Evolutionary conservation across 2,329 filamentous ascomycete species (phyloP), one percentile per base, ranked within the genome.

Genomic region (Coniochaeta hoffmannii): DNA sequence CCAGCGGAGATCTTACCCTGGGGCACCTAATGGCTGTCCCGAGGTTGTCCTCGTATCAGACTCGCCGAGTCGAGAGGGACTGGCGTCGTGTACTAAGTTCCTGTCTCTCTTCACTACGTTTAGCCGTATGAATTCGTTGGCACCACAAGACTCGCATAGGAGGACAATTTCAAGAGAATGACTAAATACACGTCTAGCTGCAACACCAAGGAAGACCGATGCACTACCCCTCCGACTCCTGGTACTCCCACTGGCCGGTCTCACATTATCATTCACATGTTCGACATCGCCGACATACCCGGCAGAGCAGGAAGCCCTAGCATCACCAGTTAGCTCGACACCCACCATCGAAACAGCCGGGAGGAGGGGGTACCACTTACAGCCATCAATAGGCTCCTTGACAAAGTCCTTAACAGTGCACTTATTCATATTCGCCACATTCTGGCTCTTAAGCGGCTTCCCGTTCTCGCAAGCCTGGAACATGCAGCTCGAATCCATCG

Each of bases 401-500:
- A 69, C 66, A 19, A 62, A 58, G 34, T 59, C 62, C 60, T 64
- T 57, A 4, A 69, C 66, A 1, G 49, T 49, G 58, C 69, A 71
- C 56, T 61, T 58, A 50, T 71, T 70, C 64, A 69, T 69, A 15
- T 63, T 59, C 8, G 58, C 60, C 2, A 69, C 64, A 19, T 59
- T 59, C 66, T 71, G 68, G 15, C 64, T 65, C 61, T 66, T 63
- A 28, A 71, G 60, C 36, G 67, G 62, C 7, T 60, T 53, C 10
- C 66, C 65, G 44, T 66, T 67, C 56, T 68, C 68, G 49, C 68
- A 70, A 17, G 54, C 61, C 36, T 66, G 61, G 55, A 68, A 68
- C 61, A 70, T 68, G 61, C 65, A 68, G 36, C 36, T 55, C 41
- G 58, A 59, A 57, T 68, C 62, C 66, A 68, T 68, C 55, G 64